These are phyloP conservation scores for Sclerotinia spermophila DNA, from an alignment of 2,329 filamentous ascomycete species.

Conservation along the genomic window DNA sequence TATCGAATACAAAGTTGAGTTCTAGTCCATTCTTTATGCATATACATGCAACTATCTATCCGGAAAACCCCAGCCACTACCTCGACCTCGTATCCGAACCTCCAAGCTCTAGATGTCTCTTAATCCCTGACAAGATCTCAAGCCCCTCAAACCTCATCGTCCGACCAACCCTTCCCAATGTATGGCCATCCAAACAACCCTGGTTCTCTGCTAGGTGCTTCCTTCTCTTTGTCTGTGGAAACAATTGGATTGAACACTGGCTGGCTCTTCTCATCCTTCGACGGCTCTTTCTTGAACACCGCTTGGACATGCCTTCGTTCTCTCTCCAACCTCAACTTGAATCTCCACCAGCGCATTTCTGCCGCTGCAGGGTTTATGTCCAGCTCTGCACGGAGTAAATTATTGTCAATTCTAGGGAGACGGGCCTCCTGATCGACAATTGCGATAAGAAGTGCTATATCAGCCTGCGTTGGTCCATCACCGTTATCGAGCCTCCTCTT, in stretches of 20 bases:
- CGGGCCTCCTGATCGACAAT: not conserved
- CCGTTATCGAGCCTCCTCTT: not conserved
- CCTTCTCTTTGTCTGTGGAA: not conserved
- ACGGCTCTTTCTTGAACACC: not conserved
- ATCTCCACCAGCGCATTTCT: not conserved
- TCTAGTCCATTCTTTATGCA: not conserved
- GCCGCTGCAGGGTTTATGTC: not conserved
- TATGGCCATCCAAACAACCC: not conserved
- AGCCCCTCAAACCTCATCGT: not conserved
- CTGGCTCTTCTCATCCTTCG: not conserved
- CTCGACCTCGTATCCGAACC: not conserved
- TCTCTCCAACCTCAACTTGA: not conserved
- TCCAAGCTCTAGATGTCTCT: not conserved
- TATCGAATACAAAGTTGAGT: no score
- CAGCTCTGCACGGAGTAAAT: not conserved
- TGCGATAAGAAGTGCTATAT: not conserved
- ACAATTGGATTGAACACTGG: not conserved
- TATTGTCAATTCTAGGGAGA: not conserved
- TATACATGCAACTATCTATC: not conserved
- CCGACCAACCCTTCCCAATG: not conserved
- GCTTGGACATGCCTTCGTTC: not conserved
- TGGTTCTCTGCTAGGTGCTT: no score
- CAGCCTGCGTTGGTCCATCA: not conserved
- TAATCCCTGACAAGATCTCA: not conserved
- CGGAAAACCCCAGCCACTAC: not conserved